phyloP scores from a whole-genome alignment of 768 basidiomycete species.

The Suillus bovinus region DNA sequence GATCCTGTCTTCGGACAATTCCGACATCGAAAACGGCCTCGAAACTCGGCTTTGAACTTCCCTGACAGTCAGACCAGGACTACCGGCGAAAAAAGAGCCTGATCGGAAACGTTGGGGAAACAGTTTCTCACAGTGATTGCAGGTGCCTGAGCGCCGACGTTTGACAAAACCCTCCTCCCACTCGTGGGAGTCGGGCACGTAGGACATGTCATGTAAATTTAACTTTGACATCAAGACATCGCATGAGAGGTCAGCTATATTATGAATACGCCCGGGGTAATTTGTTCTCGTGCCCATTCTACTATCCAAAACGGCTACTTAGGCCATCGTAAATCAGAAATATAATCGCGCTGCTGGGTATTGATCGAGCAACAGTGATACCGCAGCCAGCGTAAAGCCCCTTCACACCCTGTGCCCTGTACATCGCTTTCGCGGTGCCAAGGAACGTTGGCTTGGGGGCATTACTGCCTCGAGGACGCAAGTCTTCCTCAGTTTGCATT shows the following conservation, averaged over 20 bases:
- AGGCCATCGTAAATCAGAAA: slow-evolving; percentile 91
- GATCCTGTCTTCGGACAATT: too few species aligned
- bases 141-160: too few species aligned
- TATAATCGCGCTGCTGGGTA: slow-evolving; percentile 90
- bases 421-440: slow-evolving; percentile 69
- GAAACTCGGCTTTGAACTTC: too few species aligned
- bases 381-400: slow-evolving; percentile 94
- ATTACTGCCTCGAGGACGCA: slow-evolving; percentile 52
- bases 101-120: too few species aligned
- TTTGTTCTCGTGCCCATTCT: background rate
- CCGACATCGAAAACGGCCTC: too few species aligned
- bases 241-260: background rate
- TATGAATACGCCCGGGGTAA: background rate
- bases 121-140: too few species aligned
- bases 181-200: too few species aligned
- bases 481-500: slow-evolving; percentile 92
- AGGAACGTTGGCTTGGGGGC: slow-evolving; percentile 43
- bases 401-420: slow-evolving; percentile 67
- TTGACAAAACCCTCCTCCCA: too few species aligned
- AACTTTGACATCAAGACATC: background rate
- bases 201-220: too few species aligned
- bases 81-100: too few species aligned
- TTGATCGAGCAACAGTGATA: slow-evolving; percentile 80
- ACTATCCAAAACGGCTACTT: slow-evolving; percentile 48
- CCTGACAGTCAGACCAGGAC: too few species aligned